Conservation (phyloP, 257 asterid species). For the Fraxinus pennsylvanica region DNA sequence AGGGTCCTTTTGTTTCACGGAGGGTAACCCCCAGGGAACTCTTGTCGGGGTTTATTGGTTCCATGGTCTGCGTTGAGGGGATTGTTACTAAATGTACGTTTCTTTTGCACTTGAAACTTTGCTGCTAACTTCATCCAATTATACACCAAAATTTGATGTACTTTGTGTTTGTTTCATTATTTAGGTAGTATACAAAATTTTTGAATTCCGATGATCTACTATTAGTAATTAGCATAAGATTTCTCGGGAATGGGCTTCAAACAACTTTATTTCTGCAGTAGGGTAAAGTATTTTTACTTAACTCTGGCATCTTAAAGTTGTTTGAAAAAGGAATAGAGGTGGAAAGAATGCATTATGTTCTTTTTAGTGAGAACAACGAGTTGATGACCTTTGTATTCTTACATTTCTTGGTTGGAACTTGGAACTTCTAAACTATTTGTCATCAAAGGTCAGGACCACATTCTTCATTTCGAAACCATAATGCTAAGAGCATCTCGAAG, state of each 20-base stretch:
- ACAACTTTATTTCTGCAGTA: neutral
- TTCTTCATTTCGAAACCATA: too few relatives aligned
- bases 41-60: conserved; percentile 86
- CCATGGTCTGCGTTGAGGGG: conserved; percentile 94
- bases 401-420: neutral
- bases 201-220: neutral
- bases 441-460: neutral
- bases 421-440: neutral
- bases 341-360: neutral
- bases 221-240: neutral
- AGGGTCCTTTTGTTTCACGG: conserved; percentile 95
- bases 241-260: neutral
- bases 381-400: neutral
- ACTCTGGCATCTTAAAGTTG: neutral
- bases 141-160: neutral
- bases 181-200: neutral
- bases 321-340: neutral
- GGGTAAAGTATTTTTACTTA: neutral
- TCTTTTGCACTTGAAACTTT: conserved; percentile 3
- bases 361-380: neutral
- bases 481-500: too few relatives aligned
- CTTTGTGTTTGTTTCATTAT: neutral
- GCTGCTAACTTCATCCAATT: neutral
- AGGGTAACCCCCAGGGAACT: conserved; percentile 96
- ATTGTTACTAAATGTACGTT: conserved; percentile 78